Base-by-base conservation (phyloP, 768 basidiomycete genomes). In the Phlebiopsis gigantea region DNA sequence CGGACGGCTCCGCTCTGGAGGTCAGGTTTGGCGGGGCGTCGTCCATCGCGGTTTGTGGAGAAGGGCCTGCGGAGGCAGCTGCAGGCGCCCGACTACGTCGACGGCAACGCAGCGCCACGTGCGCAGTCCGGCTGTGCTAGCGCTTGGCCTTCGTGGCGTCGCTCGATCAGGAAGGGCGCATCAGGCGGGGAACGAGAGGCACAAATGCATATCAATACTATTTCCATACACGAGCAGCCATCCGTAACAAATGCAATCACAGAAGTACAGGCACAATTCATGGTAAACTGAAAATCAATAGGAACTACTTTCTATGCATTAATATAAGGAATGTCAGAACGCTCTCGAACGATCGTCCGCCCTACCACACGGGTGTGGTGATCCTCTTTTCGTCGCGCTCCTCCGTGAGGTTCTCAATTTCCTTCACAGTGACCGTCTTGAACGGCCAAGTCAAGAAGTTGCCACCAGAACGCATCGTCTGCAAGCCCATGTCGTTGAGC, bases 401-500 rank as follows among this genome's bases (percentile, higher is more conserved):
- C 53, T 79, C 73, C 0, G 66, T 63, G 14, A 87, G 69, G 4
- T 64, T 73, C 9, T 66, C 62, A 30, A 86, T 72, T 61, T 87
- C 84, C 4, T 73, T 66, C n/a, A 76, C 29, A 15, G 78, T 72
- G 41, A 84, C 72, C 9, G 75, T 70, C 57, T 76, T 77, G 73
- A 87, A 84, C 0, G 78, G 73, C 84, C 85, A 87, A 8, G 78
- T 86, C 5, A 85, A 58, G 80, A 81, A 85, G 59, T 79, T 84
- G 10, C 85, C 83, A 1, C 85, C 83, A 28, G 79, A 82, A 4
- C 85, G 72, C 71, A 74, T 68, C 19, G 59, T 77, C 0, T 58
- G 73, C 21, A 87, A 62, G 17, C 73, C 71, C 81, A 87, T 82
- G 57, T 87, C 85, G 3, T 79, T 79, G 47, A 86, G 66, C 4